phyloP scores from a whole-genome alignment of 768 basidiomycete genomes.

The Calocybe cyanea region DNA sequence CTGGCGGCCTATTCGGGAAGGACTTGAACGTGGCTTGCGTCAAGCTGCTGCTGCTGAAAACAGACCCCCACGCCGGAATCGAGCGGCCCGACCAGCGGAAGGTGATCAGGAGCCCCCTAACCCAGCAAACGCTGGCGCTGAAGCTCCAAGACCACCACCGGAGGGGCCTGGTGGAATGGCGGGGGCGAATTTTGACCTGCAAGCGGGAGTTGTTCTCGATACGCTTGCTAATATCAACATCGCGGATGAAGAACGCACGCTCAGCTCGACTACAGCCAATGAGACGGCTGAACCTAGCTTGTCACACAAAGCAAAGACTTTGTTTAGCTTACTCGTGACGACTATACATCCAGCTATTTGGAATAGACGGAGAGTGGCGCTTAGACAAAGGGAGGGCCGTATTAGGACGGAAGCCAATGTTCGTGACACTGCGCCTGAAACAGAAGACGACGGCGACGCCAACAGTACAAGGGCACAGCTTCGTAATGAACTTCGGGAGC shows the following conservation, averaged over 20 bases:
- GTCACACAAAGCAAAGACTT: slow-evolving; percentile 47
- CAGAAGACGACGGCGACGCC: slow-evolving; percentile 25
- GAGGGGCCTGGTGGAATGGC: slow-evolving; percentile 15
- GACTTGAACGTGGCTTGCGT: slow-evolving; percentile 31
- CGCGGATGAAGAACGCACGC: slow-evolving; percentile 46
- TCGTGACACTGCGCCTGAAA: slow-evolving; percentile 27
- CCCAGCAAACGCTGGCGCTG: slow-evolving; percentile 13
- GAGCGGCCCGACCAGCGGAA: slow-evolving; percentile 3
- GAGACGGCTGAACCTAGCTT: slow-evolving; percentile 42
- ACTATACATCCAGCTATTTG: slow-evolving; percentile 75
- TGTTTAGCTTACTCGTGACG: slow-evolving; percentile 51
- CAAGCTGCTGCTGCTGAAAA: slow-evolving; percentile 30
- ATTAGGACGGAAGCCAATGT: slow-evolving; percentile 62
- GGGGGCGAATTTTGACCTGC: slow-evolving; percentile 24
- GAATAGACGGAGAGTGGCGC: slow-evolving; percentile 57
- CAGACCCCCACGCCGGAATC: slow-evolving; percentile 18
- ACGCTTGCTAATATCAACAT: slow-evolving; percentile 56
- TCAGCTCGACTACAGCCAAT: slow-evolving; percentile 29
- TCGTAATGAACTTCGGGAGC: slow-evolving; percentile 42
- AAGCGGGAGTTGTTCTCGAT: slow-evolving; percentile 38
- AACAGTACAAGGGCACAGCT: slow-evolving; percentile 29
- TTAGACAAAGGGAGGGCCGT: slow-evolving; percentile 61
- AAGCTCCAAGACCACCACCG: slow-evolving; percentile 16
- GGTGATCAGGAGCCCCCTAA: slow-evolving; percentile 12
- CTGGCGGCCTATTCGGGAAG: slow-evolving; percentile 63